Evolutionary conservation across 2,329 filamentous ascomycete genomes (phyloP).

Genomic region (Cercospora sp.): DNA sequence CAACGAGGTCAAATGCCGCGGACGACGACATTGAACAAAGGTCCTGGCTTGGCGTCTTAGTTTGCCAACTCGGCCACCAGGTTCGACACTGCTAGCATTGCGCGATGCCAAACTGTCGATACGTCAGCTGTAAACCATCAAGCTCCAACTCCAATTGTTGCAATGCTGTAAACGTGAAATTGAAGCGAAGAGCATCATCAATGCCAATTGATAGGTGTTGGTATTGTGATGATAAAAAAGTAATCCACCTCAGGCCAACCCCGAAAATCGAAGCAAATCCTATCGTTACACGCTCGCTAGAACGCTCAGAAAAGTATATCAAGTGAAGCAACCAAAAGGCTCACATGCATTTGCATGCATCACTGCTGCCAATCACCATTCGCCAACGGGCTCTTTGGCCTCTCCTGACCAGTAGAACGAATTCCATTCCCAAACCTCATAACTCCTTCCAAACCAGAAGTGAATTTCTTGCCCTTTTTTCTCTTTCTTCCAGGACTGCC

Average conservation of each 20-base stretch:
- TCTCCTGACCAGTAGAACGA: slow-evolving; percentile 9
- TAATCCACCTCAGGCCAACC: neutral
- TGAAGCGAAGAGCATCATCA: neutral
- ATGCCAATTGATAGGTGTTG: neutral
- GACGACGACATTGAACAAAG: too few species aligned
- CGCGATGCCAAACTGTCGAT: neutral
- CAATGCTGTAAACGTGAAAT: neutral
- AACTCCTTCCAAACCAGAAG: neutral
- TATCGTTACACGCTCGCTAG: neutral
- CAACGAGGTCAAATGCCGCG: too few species aligned
- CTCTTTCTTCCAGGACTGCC: slow-evolving; percentile 16
- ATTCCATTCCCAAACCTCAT: slow-evolving; percentile 10
- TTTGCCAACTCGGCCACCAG: too few species aligned
- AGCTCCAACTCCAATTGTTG: neutral
- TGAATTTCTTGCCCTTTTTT: slow-evolving; percentile 21
- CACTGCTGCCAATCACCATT: slow-evolving; percentile 16
- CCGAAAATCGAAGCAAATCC: neutral
- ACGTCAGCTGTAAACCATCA: neutral
- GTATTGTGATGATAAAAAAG: neutral
- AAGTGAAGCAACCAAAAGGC: neutral
- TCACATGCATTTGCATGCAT: neutral
- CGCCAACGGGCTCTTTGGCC: slow-evolving; percentile 24
- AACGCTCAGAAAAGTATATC: neutral
- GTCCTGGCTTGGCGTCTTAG: too few species aligned
- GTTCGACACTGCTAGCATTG: too few species aligned